Evolutionary conservation across 2,329 filamentous ascomycete genomes (phyloP).

Genomic region (Phialophora verrucosa): DNA sequence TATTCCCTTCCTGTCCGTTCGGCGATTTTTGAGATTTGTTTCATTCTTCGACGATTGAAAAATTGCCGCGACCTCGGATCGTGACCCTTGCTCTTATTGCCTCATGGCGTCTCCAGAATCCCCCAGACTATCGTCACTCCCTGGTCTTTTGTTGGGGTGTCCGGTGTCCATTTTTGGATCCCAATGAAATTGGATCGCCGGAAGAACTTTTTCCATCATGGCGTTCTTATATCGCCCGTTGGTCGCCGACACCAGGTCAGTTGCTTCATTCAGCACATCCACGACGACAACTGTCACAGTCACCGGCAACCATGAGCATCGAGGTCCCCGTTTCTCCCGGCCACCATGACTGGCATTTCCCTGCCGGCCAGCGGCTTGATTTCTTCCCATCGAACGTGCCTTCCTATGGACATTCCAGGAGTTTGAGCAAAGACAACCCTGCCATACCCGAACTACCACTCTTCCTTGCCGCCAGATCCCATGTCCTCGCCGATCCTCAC

Average conservation of each 20-base stretch:
- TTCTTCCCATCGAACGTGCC: constrained; percentile 7
- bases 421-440: constrained; percentile 12
- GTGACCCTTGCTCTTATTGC: constrained; percentile 10
- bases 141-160: constrained; percentile 16
- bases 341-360: constrained; percentile 14
- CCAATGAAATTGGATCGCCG: constrained; percentile 19
- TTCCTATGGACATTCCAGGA: constrained; percentile 2
- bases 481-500: constrained; percentile 43
- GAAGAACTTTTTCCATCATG: constrained; percentile 20
- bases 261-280: constrained; percentile 2
- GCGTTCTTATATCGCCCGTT: constrained; percentile 8
- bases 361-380: constrained; percentile 14
- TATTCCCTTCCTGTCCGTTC: background rate
- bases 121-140: constrained; percentile 10
- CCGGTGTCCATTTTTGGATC: constrained; percentile 24
- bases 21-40: constrained; percentile 14
- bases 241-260: constrained; percentile 4
- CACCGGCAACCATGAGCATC: constrained; percentile 21
- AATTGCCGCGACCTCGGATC: constrained; percentile 14
- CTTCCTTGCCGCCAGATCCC: constrained; percentile 47
- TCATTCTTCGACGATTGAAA: constrained; percentile 15
- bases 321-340: constrained; percentile 23
- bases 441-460: constrained; percentile 43
- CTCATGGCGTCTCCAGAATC: constrained; percentile 2
- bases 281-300: background rate